Conservation (phyloP, 495 filamentous ascomycete genomes). For the Penicillium ucsense region DNA sequence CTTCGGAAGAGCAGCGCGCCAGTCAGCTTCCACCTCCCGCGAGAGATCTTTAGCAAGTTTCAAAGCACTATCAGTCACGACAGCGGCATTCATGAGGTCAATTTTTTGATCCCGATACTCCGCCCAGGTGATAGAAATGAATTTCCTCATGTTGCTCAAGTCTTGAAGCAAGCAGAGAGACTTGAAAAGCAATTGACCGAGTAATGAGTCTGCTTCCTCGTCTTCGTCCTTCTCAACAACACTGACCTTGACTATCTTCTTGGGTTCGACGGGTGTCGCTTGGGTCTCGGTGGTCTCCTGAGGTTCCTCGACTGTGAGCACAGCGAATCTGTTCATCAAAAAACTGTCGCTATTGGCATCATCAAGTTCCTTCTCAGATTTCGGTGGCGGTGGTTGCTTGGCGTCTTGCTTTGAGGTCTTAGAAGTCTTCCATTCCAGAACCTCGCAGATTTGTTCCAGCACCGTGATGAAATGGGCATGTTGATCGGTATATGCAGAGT, state of each 20-base stretch:
- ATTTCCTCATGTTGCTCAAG: conserved; percentile 16
- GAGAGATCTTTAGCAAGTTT: conserved; percentile 17
- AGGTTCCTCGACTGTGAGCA: conserved; percentile 25
- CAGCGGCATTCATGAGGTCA: conserved; percentile 22
- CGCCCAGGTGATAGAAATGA: conserved; percentile 19
- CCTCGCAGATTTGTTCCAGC: conserved; percentile 19
- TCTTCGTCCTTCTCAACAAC: conserved; percentile 17
- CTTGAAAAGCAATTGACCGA: conserved; percentile 18
- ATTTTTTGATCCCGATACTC: conserved; percentile 23
- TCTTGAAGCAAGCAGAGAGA: conserved; percentile 20
- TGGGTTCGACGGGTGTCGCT: conserved; percentile 4
- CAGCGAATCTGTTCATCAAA: conserved; percentile 20
- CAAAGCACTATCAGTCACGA: conserved; percentile 24
- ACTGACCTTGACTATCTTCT: conserved; percentile 16
- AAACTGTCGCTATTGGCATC: conserved; percentile 10
- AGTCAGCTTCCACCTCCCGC: conserved; percentile 13
- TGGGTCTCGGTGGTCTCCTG: conserved; percentile 9
- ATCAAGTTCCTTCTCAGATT: conserved; percentile 1
- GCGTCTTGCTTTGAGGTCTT: conserved; percentile 9
- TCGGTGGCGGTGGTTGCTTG: conserved; percentile 7
- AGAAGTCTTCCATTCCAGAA: conserved; percentile 17
- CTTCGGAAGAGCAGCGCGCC: conserved; percentile 4
- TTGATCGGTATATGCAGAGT: conserved; percentile 9
- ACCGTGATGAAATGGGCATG: conserved; percentile 22
- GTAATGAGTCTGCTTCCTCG: conserved; percentile 10